Percentiles rank a stretch among this genome's conserved stretches.
phyloP scores from a whole-genome alignment of 306 rosid genomes.

The Cyamopsis tetragonoloba region DNA sequence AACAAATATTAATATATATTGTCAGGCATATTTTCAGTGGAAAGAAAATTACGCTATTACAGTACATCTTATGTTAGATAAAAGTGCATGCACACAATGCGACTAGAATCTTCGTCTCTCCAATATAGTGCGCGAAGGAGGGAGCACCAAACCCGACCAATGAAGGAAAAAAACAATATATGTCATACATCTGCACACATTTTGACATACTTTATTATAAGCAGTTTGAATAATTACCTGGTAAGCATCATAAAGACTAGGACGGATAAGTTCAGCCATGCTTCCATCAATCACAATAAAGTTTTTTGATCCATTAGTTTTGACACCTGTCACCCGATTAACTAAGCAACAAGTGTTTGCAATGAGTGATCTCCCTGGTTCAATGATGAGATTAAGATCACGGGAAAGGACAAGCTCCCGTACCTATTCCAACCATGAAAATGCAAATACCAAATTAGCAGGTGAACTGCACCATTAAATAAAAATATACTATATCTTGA shows the following conservation, averaged over 20 bases:
- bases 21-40: neutral
- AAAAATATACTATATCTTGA: neutral
- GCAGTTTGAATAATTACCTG: slow-evolving; percentile 52
- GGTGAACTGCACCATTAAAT: neutral
- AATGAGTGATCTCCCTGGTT: slow-evolving; percentile 95
- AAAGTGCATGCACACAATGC: neutral
- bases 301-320: slow-evolving; percentile 91
- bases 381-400: slow-evolving; percentile 84
- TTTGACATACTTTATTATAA: neutral
- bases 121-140: neutral
- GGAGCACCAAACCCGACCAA: neutral
- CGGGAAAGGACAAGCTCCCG: slow-evolving; percentile 76
- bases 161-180: neutral
- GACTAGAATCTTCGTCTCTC: neutral
- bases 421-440: slow-evolving; percentile 46
- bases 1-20: no score
- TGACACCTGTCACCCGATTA: slow-evolving; percentile 89
- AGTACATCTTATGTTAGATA: neutral
- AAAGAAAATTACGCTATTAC: neutral
- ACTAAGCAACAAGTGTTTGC: slow-evolving; percentile 94
- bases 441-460: no score
- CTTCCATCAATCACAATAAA: slow-evolving; percentile 93
- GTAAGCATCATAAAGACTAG: slow-evolving; percentile 93
- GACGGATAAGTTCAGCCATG: slow-evolving; percentile 98
- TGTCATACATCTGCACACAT: neutral